These are phyloP conservation scores for Raphanus sativus DNA, from an alignment of 345 rosid genomes.

Conservation along the genomic window DNA sequence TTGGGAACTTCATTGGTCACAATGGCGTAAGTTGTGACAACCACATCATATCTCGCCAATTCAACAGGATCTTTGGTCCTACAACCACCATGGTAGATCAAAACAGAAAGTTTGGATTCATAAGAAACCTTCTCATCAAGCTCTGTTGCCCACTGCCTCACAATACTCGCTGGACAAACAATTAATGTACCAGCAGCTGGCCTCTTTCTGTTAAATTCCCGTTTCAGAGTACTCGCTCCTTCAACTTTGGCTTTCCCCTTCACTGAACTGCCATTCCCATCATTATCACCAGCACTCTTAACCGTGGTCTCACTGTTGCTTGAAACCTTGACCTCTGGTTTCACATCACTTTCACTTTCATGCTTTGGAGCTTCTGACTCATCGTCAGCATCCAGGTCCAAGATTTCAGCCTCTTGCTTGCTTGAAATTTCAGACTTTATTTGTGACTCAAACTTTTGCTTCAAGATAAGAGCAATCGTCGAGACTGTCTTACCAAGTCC, in stretches of 20 bases:
- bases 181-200: constrained; percentile 80
- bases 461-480: constrained; percentile 76
- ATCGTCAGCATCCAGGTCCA: neutral
- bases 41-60: constrained; percentile 74
- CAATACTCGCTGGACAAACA: constrained; percentile 90
- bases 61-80: constrained; percentile 75
- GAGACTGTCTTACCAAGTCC: constrained; percentile 96
- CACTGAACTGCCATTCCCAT: neutral
- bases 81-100: constrained; percentile 70
- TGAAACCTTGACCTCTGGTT: neutral
- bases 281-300: neutral
- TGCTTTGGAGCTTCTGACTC: neutral
- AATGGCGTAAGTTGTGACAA: constrained; percentile 81
- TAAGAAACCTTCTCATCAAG: constrained; percentile 73
- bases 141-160: constrained; percentile 89
- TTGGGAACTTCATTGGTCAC: constrained; percentile 84
- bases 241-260: neutral
- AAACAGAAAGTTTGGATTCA: constrained; percentile 60
- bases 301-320: neutral
- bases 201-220: neutral
- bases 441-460: constrained; percentile 60
- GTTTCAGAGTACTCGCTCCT: neutral
- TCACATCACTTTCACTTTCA: neutral
- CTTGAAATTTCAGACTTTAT: constrained; percentile 43
- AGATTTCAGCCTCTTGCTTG: constrained; percentile 16